Base-by-base conservation (phyloP, 805 yeast species). In the Cyberlindnera japonica region DNA sequence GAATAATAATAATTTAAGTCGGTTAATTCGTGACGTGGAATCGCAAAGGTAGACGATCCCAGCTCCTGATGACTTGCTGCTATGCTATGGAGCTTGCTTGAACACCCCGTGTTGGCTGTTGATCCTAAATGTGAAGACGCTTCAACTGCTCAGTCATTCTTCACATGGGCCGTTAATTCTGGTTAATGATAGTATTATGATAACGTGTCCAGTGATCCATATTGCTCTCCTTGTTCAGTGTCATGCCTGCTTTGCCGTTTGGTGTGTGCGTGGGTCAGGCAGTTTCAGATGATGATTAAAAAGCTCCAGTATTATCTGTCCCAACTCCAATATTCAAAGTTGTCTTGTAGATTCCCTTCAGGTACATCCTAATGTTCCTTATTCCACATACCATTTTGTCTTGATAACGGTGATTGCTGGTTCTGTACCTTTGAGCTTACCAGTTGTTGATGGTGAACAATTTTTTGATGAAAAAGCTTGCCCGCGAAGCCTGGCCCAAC, bases 321-420 rank as follows among this genome's bases (percentile, higher is more conserved):
- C 19, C 25, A 30, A 17, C 29, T 23, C 15, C 38, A 23, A 17
- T 22, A 32, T 35, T 32, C 35, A 20, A 26, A 24, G 32, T 27
- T 33, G 31, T 31, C 40, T 36, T 27, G 19, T 15, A 14, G 29
- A 35, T 25, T 20, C 13, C 40, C 7, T 17, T 24, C 25, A 18
- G 30, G 18, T 20, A 23, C 23, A n/a, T 17, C 21, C 16, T 33
- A 14, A 13, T 29, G 29, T 19, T 34, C 23, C 23, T 16, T 9
- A 14, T 24, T 12, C 18, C 10, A 42, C 45, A 36, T 38, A 42
- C 45, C 45, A 42, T 42, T 42, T 42, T 42, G 45, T 42, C 45
- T 42, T 42, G 41, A 37, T 42, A 23, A 33, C 19, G 21, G 42
- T 38, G 41, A 33, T 38, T 36, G 31, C 11, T 35, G 20, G 14